Evolutionary conservation across 257 asterid species (phyloP).

Genomic region (Penstemon davidsonii): DNA sequence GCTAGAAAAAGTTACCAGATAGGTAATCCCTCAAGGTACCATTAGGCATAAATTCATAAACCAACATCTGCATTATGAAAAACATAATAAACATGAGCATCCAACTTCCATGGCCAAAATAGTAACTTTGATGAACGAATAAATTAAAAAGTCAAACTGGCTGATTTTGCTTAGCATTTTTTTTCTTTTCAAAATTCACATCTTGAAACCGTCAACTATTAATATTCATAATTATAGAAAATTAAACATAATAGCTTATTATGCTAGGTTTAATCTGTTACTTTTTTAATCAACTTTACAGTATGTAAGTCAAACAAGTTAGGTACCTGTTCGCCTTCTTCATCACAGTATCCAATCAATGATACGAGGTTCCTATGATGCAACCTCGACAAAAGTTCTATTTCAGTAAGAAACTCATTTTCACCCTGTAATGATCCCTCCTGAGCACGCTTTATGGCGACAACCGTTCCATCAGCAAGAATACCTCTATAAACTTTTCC

Average conservation of each 20-base stretch:
- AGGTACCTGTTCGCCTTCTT: constrained; percentile 92
- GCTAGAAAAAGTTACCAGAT: constrained; percentile 52
- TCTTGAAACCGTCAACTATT: too few species aligned
- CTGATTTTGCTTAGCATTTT: too few species aligned
- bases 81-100: constrained; percentile 29
- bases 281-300: too few species aligned
- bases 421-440: constrained; percentile 96
- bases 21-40: constrained; percentile 88
- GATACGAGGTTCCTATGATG: constrained; percentile 93
- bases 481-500: constrained; percentile 91
- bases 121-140: neutral
- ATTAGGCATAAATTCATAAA: constrained; percentile 88
- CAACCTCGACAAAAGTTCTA: constrained; percentile 83
- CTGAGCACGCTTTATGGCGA: constrained; percentile 92
- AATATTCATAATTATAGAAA: too few species aligned
- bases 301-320: neutral
- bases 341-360: constrained; percentile 85
- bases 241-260: too few species aligned
- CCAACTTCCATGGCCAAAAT: constrained; percentile 10
- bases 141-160: too few species aligned
- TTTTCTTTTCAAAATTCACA: too few species aligned
- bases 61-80: constrained; percentile 75
- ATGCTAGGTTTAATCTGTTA: too few species aligned
- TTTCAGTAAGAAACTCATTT: constrained; percentile 92
- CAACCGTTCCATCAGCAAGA: constrained; percentile 77